Conservation (phyloP, 305 asterid species). For the Coffea humblotiana region DNA sequence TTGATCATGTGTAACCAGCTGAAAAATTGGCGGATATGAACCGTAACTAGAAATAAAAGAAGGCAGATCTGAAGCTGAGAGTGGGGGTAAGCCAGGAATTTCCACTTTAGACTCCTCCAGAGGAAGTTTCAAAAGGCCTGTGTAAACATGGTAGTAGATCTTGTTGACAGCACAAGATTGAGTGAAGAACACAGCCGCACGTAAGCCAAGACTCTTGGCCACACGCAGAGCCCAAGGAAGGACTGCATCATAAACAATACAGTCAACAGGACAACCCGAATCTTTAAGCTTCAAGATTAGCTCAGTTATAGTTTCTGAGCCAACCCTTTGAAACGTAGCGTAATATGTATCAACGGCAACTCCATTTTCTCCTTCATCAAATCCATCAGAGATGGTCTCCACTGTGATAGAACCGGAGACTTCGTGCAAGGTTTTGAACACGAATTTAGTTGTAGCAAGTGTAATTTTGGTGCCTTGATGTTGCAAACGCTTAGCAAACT, state of each 20-base stretch:
- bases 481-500: too few species aligned
- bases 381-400: slow-evolving; percentile 14
- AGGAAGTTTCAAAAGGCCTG: slow-evolving; percentile 20
- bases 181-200: slow-evolving; percentile 46
- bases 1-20: too few species aligned
- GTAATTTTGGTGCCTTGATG: slow-evolving; percentile 29
- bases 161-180: slow-evolving; percentile 47
- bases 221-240: slow-evolving; percentile 44
- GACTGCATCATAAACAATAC: slow-evolving; percentile 47
- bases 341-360: background rate
- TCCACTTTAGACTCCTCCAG: background rate
- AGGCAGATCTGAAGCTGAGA: slow-evolving; percentile 3
- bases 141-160: slow-evolving; percentile 10
- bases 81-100: slow-evolving; percentile 44
- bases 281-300: slow-evolving; percentile 19
- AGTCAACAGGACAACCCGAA: slow-evolving; percentile 34
- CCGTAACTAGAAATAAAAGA: slow-evolving; percentile 5
- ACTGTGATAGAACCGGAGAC: slow-evolving; percentile 15
- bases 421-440: background rate
- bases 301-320: slow-evolving; percentile 26
- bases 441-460: slow-evolving; percentile 13
- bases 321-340: slow-evolving; percentile 16
- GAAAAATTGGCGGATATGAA: too few species aligned
- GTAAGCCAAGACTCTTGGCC: slow-evolving; percentile 24
- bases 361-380: background rate